Percentiles rank a stretch among this genome's conserved stretches.
phyloP scores from a whole-genome alignment of 2,329 filamentous ascomycete species.

The Ophiostoma sp. region DNA sequence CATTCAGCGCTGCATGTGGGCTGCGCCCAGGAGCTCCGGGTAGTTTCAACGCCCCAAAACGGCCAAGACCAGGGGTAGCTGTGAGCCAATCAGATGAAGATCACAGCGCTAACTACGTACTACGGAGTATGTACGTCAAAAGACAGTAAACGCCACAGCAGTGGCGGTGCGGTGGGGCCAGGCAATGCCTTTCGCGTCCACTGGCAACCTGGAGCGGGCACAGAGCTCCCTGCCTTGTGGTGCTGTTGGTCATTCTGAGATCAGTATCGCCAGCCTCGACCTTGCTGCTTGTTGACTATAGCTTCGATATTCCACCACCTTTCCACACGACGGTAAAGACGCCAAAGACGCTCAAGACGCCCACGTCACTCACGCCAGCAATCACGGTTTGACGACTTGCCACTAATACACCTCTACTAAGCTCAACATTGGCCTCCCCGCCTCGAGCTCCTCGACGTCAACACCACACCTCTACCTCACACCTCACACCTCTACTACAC shows the following conservation, averaged over 20 bases:
- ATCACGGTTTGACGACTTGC: no score
- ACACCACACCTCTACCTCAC: not conserved
- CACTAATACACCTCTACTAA: no score
- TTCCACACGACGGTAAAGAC: not conserved
- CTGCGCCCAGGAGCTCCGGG: not conserved
- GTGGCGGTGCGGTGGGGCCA: slow-evolving; percentile 17
- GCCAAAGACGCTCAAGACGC: not conserved
- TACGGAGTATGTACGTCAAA: no score
- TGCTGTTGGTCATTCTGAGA: not conserved
- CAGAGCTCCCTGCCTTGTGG: slow-evolving; percentile 6
- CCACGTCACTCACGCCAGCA: not conserved
- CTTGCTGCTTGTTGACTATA: not conserved
- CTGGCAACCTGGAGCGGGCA: slow-evolving; percentile 23
- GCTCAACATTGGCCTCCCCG: not conserved
- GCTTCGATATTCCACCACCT: not conserved
- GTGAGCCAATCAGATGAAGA: slow-evolving; percentile 19
- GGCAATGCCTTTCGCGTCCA: slow-evolving; percentile 21
- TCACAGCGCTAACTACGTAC: not conserved
- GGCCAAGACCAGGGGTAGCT: slow-evolving; percentile 17
- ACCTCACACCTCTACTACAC: not conserved
- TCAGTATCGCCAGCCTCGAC: slow-evolving; percentile 10
- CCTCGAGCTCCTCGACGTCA: not conserved
- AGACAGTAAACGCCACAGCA: slow-evolving; percentile 7
- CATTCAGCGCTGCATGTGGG: not conserved
- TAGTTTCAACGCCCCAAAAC: slow-evolving; percentile 19